Evolutionary conservation across 2,329 filamentous ascomycete species (phyloP).

Genomic region (Neophaeococcomyces mojaviensis): DNA sequence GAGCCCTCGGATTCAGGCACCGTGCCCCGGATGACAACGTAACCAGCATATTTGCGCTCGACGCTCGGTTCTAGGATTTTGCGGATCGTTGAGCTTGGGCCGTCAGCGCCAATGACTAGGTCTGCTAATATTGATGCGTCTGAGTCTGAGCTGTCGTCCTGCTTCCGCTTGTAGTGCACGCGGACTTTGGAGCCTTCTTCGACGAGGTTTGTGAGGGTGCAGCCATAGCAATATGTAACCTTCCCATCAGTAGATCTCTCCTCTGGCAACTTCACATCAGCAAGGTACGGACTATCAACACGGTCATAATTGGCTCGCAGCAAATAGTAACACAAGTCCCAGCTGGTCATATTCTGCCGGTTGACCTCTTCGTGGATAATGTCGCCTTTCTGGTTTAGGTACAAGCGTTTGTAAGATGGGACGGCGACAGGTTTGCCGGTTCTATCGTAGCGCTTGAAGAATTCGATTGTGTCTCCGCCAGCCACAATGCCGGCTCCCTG

Average conservation of each 20-base stretch:
- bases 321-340: slow-evolving; percentile 20
- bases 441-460: slow-evolving; percentile 19
- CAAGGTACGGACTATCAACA: slow-evolving; percentile 9
- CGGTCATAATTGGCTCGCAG: slow-evolving; percentile 23
- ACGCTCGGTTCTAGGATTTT: slow-evolving; percentile 16
- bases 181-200: slow-evolving; percentile 15
- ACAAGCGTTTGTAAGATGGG: slow-evolving; percentile 15
- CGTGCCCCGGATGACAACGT: slow-evolving; percentile 38
- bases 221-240: slow-evolving; percentile 15
- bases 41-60: slow-evolving; percentile 27
- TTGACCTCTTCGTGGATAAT: slow-evolving; percentile 15
- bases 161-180: slow-evolving; percentile 12
- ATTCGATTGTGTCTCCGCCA: slow-evolving; percentile 14
- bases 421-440: slow-evolving; percentile 17
- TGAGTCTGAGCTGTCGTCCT: slow-evolving; percentile 9
- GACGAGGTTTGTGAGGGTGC: slow-evolving; percentile 15
- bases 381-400: slow-evolving; percentile 13
- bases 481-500: slow-evolving; percentile 21
- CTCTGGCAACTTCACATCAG: no score
- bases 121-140: slow-evolving; percentile 13
- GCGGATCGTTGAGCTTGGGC: slow-evolving; percentile 19
- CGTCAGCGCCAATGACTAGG: slow-evolving; percentile 22
- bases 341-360: slow-evolving; percentile 21
- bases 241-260: slow-evolving; percentile 12
- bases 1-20: slow-evolving; percentile 34